Base-by-base conservation (phyloP, 108 stramenopile species). In the Cyclotella cryptica region DNA sequence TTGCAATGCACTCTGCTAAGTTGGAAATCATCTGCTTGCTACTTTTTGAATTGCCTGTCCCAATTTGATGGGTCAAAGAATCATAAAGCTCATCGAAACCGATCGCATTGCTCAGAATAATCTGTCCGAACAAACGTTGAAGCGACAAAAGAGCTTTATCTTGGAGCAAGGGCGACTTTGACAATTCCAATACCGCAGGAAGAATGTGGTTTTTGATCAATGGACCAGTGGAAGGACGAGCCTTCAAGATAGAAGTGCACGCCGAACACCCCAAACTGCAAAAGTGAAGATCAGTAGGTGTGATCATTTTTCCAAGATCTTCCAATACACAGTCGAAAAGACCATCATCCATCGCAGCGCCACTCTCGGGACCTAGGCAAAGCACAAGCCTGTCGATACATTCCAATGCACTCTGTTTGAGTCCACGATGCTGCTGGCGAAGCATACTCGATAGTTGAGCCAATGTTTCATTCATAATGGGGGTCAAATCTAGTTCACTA, bases 281-380 rank as follows among this genome's bases (percentile, higher is more conserved):
- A 49, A 98, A 72, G 75, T 98, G 97, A 21, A 98, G 84, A 79
- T 99, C 98, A n/a, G 85, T 79, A 74, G 97, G 97, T 18, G 87
- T 72, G 44, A 98, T 83, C 39, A 98, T 76, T 58, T 74, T 53
- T 12, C 96, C 85, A 26, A 96, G 74, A 47, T 97, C 96, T 58
- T 77, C 75, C 40, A 98, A 77, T 14, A 97, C 82, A 24, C 79
- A 80, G 41, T 89, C 89, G 72, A 86, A 93, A 49, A 96, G 72
- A 24, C 71, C 65, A 21, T 83, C 72, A 39, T 81, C 73, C 47
- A 71, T 66, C 24, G 57, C 57, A 44, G 57, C 15, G 28, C 66
- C 39, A 74, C 66, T 63, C 13, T 67, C 66, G 13, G 53, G n/a
- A 40, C 88, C 83, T 66, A 90, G 92, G 51, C 88, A 73, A 28